A percentile compares a stretch with the other conserved stretches of the same genome.
phyloP scores from a whole-genome alignment of 192 early-diverging fungal species.

The Entrophospora sp. region DNA sequence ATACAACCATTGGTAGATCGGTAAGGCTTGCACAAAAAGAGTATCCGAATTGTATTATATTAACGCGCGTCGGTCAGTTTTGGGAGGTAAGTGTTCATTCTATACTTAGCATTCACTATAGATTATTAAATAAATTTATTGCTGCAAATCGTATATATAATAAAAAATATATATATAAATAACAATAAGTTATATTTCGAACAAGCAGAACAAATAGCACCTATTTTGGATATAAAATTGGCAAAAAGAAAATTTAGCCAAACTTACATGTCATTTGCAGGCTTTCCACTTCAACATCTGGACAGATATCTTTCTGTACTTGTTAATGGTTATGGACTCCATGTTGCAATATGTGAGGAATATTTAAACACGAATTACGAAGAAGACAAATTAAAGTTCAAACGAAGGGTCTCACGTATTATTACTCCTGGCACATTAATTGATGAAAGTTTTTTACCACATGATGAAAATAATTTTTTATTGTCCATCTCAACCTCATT shows the following conservation, averaged over 20 bases:
- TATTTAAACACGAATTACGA: constrained; percentile 28
- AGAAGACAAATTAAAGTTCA: constrained; percentile 40
- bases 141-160: too few relatives aligned
- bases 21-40: constrained; percentile 46
- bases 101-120: background rate
- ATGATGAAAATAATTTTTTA: constrained; percentile 67
- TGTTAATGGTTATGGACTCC: constrained; percentile 45
- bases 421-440: constrained; percentile 84
- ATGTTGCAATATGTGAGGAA: constrained; percentile 69
- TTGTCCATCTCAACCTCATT: constrained; percentile 51
- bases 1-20: constrained; percentile 4
- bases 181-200: constrained; percentile 58
- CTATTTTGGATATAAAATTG: constrained; percentile 60
- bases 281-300: constrained; percentile 57
- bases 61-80: constrained; percentile 72
- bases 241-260: constrained; percentile 54
- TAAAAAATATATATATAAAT: too few relatives aligned
- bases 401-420: constrained; percentile 65
- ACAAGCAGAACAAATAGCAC: constrained; percentile 58
- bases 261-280: constrained; percentile 51
- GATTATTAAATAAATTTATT: background rate
- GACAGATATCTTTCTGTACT: constrained; percentile 59
- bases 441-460: constrained; percentile 59
- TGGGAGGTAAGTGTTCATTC: constrained; percentile 47
- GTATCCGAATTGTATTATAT: constrained; percentile 59